Percentiles rank a stretch among this genome's conserved stretches.
Evolutionary conservation across 129 eudicot species (phyloP).

Genomic region (Lonicera japonica): DNA sequence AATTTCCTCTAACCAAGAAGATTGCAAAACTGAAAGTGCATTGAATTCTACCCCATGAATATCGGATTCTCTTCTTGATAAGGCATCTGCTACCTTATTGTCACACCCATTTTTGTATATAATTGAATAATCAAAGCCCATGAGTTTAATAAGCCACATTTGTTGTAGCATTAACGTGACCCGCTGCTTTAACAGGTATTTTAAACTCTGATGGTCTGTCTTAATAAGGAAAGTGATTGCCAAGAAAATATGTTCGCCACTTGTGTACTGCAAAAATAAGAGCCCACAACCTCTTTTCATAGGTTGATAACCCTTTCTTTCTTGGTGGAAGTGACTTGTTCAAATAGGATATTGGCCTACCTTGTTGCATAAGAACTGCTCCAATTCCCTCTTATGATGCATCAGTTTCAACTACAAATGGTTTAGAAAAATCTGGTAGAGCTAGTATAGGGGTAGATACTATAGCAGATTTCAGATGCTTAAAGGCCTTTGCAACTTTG

Average conservation of each 20-base stretch:
- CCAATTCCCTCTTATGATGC: constrained; percentile 4
- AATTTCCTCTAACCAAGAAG: too few species aligned
- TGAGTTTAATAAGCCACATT: too few species aligned
- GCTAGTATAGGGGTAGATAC: too few species aligned
- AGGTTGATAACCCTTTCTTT: not conserved
- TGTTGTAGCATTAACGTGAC: not conserved
- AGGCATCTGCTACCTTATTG: constrained; percentile 1
- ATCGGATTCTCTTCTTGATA: constrained; percentile 4
- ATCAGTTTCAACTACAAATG: too few species aligned
- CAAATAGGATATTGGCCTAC: not conserved
- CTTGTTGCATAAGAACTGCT: constrained; percentile 5
- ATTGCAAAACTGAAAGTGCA: too few species aligned
- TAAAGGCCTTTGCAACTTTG: too few species aligned
- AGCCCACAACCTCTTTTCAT: constrained; percentile 8
- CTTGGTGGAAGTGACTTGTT: not conserved
- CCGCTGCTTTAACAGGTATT: not conserved
- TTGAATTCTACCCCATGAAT: too few species aligned
- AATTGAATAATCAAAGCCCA: not conserved
- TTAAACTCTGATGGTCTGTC: not conserved
- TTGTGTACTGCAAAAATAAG: not conserved
- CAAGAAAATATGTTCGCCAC: not conserved
- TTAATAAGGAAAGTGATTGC: not conserved
- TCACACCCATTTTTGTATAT: not conserved
- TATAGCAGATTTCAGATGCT: too few species aligned
- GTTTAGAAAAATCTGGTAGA: too few species aligned